Percentiles rank a stretch among this genome's conserved stretches.
phyloP scores from a whole-genome alignment of 2,329 filamentous ascomycete species.

The Fusarium redolens region DNA sequence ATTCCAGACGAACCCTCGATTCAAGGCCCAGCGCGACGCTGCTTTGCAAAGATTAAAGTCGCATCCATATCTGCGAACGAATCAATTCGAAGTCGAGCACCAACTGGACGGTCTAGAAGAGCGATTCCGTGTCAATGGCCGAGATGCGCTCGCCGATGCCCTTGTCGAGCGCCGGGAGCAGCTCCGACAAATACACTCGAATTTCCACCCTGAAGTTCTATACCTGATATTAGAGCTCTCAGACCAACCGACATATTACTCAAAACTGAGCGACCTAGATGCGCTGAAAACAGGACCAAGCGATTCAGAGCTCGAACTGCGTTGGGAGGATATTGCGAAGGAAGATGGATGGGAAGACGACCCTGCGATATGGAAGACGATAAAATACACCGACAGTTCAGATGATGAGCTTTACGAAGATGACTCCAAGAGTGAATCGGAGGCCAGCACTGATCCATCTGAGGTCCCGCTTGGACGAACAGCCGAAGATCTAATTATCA shows the following conservation, averaged over 20 bases:
- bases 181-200: constrained; percentile 63
- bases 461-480: constrained; percentile 40
- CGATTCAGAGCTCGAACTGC: constrained; percentile 62
- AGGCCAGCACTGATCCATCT: constrained; percentile 47
- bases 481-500: constrained; percentile 51
- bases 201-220: constrained; percentile 83
- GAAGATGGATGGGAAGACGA: constrained; percentile 80
- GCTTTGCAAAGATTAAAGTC: constrained; percentile 64
- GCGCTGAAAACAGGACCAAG: constrained; percentile 58
- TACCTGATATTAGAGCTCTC: constrained; percentile 84
- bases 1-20: constrained; percentile 48
- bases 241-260: constrained; percentile 79
- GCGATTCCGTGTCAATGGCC: constrained; percentile 83
- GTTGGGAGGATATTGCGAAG: constrained; percentile 82
- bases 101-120: constrained; percentile 81
- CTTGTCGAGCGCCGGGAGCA: constrained; percentile 69
- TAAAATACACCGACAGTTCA: constrained; percentile 76
- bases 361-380: constrained; percentile 75
- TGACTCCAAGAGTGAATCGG: constrained; percentile 53
- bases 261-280: constrained; percentile 72
- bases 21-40: constrained; percentile 60
- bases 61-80: constrained; percentile 72
- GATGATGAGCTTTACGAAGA: constrained; percentile 58
- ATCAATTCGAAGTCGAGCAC: constrained; percentile 78
- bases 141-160: constrained; percentile 82